A percentile compares a stretch with the other conserved stretches of the same genome.
Conservation (phyloP, 768 basidiomycete genomes). For the Tubosaeta sp. region DNA sequence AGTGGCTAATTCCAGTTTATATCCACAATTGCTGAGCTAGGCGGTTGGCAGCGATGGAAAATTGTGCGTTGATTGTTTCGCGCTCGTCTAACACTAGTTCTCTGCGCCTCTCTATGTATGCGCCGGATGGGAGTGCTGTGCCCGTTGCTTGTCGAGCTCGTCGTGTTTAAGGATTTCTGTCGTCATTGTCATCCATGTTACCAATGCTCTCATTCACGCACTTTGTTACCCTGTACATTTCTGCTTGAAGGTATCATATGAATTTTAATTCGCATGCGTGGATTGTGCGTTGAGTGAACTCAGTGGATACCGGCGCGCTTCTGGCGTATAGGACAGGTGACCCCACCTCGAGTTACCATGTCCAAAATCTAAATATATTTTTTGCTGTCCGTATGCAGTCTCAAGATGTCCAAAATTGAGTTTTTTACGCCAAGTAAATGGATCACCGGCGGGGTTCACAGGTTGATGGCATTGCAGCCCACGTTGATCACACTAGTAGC, state of each 20-base stretch:
- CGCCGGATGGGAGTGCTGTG: not conserved
- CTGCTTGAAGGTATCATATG: not conserved
- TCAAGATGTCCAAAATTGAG: not conserved
- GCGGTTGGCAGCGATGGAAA: conserved; percentile 24
- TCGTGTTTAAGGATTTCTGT: not conserved
- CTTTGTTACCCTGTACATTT: conserved; percentile 3
- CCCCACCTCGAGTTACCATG: not conserved
- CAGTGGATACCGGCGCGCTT: not conserved
- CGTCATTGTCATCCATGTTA: conserved; percentile 1
- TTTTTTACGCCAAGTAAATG: not conserved
- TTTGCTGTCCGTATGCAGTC: not conserved
- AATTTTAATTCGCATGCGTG: not conserved
- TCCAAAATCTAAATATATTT: not conserved
- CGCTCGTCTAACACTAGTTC: conserved; percentile 13
- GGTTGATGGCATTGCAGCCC: conserved; percentile 5
- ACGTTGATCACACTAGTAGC: not conserved
- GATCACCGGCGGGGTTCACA: not conserved
- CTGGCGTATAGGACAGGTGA: not conserved
- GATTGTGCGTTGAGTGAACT: not conserved
- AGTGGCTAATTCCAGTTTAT: conserved; percentile 5
- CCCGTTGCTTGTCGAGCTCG: too few species aligned
- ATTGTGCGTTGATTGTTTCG: conserved; percentile 30
- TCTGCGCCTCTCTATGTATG: not conserved
- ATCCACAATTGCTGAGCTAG: conserved; percentile 10
- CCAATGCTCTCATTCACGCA: conserved; percentile 5